Conservation (phyloP, 164 flowering plant species). For the Nymphaea colorata region DNA sequence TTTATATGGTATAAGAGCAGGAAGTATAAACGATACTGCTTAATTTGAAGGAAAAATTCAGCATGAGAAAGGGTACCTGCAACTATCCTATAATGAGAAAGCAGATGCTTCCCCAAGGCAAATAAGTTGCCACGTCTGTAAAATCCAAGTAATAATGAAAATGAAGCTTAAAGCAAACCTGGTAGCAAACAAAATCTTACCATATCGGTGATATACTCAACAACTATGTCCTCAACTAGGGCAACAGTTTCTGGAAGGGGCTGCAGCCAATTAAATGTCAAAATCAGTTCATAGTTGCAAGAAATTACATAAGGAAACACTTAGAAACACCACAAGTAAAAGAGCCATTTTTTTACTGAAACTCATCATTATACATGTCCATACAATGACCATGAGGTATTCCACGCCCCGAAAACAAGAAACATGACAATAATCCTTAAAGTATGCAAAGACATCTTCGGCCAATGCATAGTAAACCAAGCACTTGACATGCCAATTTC, state of each 20-base stretch:
- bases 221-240: slow-evolving; percentile 88
- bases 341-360: background rate
- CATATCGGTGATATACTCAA: slow-evolving; percentile 86
- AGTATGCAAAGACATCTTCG: too few relatives aligned
- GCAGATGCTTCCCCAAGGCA: background rate
- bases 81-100: background rate
- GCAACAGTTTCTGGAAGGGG: slow-evolving; percentile 90
- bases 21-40: too few relatives aligned
- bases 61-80: background rate
- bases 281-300: background rate
- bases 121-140: too few relatives aligned
- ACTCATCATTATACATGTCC: too few relatives aligned
- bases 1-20: too few relatives aligned
- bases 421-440: too few relatives aligned
- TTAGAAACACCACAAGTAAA: background rate
- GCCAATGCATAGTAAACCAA: background rate
- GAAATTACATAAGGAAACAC: background rate
- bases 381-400: too few relatives aligned
- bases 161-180: background rate
- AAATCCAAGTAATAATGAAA: too few relatives aligned
- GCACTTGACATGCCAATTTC: background rate
- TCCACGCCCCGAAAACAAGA: too few relatives aligned
- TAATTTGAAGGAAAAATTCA: too few relatives aligned
- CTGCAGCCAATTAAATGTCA: slow-evolving; percentile 21
- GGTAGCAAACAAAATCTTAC: slow-evolving; percentile 22